phyloP scores from a whole-genome alignment of 495 filamentous ascomycete species.

The Podospora pseudocomata region DNA sequence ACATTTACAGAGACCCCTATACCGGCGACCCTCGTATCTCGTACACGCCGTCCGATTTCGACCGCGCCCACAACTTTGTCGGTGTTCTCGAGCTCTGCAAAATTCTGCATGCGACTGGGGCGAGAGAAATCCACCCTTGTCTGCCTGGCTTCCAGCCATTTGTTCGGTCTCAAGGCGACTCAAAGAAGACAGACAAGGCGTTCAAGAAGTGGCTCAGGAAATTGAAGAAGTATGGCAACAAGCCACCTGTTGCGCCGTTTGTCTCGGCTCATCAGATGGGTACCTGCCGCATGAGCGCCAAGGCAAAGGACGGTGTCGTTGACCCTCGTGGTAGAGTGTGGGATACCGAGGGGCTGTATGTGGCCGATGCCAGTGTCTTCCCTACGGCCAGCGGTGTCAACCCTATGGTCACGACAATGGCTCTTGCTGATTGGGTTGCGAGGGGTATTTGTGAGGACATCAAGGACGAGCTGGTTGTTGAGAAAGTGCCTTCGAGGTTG shows the following conservation, averaged over 20 bases:
- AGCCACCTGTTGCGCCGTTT: slow-evolving; percentile 46
- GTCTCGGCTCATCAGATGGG: slow-evolving; percentile 86
- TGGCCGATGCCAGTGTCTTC: slow-evolving; percentile 85
- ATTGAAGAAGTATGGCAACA: slow-evolving; percentile 49
- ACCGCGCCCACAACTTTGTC: slow-evolving; percentile 63
- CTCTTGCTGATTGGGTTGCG: slow-evolving; percentile 64
- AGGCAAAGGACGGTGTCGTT: slow-evolving; percentile 63
- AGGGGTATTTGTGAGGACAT: slow-evolving; percentile 47
- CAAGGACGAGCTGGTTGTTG: slow-evolving; percentile 7
- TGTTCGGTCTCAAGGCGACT: slow-evolving; percentile 46
- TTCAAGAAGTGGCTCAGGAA: slow-evolving; percentile 56
- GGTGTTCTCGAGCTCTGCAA: slow-evolving; percentile 70
- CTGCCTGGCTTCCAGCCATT: slow-evolving; percentile 62
- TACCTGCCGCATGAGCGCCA: slow-evolving; percentile 72
- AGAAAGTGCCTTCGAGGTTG: slow-evolving; percentile 9
- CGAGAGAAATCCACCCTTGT: slow-evolving; percentile 67
- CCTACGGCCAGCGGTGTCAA: slow-evolving; percentile 89
- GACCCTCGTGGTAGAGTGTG: slow-evolving; percentile 72
- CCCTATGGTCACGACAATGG: slow-evolving; percentile 92
- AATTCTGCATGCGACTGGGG: slow-evolving; percentile 72
- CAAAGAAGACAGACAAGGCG: slow-evolving; percentile 23
- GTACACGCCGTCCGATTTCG: slow-evolving; percentile 66
- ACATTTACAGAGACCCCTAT: slow-evolving; percentile 68
- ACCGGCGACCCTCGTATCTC: slow-evolving; percentile 60
- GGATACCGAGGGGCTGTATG: slow-evolving; percentile 68